Evolutionary conservation across 805 yeast genomes (phyloP).

Genomic region (Ogataea ramenticola): DNA sequence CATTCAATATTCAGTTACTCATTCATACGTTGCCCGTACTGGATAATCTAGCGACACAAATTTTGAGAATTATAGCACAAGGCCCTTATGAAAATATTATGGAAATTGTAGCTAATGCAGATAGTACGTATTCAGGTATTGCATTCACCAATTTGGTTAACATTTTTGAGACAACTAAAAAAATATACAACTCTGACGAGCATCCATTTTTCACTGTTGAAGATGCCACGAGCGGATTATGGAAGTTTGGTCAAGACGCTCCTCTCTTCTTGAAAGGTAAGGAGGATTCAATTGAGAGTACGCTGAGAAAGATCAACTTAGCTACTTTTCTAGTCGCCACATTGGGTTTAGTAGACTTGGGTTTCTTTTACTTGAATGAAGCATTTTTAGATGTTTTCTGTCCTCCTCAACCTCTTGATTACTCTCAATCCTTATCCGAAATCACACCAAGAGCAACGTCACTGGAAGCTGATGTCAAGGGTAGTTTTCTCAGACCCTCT

Average conservation of each 20-base stretch:
- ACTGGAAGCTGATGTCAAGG: constrained; percentile 1
- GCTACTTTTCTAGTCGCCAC: constrained; percentile 87
- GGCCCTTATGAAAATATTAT: constrained; percentile 74
- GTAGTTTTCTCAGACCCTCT: constrained; percentile 4
- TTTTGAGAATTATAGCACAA: constrained; percentile 62
- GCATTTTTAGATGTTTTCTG: constrained; percentile 83
- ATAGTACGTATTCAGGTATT: constrained; percentile 52
- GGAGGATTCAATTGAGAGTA: constrained; percentile 54
- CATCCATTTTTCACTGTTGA: constrained; percentile 68
- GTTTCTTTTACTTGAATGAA: constrained; percentile 80
- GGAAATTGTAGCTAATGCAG: constrained; percentile 58
- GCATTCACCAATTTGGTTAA: constrained; percentile 62
- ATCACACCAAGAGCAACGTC: constrained; percentile 12
- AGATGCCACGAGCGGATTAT: constrained; percentile 63
- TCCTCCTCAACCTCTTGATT: constrained; percentile 55
- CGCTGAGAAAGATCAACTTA: constrained; percentile 77
- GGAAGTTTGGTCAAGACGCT: constrained; percentile 56
- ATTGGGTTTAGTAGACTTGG: constrained; percentile 76
- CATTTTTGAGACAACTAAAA: constrained; percentile 69
- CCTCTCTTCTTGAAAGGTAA: constrained; percentile 52
- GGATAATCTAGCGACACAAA: constrained; percentile 77
- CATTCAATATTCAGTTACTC: constrained; percentile 56
- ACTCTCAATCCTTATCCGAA: constrained; percentile 28
- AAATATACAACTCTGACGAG: constrained; percentile 55
- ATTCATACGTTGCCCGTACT: constrained; percentile 67